phyloP scores from a whole-genome alignment of 1,284 basidiomycete species.

The Ganoderma multipileum region DNA sequence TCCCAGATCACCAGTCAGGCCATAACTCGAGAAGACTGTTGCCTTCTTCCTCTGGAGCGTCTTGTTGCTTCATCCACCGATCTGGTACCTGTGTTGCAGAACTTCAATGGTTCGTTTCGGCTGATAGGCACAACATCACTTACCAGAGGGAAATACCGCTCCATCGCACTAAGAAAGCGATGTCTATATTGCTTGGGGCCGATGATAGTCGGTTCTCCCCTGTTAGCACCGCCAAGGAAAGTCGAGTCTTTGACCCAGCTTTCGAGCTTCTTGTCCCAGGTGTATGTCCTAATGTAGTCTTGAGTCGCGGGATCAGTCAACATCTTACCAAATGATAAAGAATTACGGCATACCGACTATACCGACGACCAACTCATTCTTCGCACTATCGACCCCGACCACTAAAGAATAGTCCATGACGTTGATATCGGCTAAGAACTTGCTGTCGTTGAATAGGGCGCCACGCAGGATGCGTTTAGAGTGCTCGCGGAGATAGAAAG shows the following conservation, averaged over 20 bases:
- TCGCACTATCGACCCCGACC: slow-evolving; percentile 88
- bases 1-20: slow-evolving; percentile 54
- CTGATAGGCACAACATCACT: slow-evolving; percentile 31
- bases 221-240: slow-evolving; percentile 82
- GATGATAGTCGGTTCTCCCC: slow-evolving; percentile 92
- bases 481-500: slow-evolving; percentile 95
- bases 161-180: slow-evolving; percentile 92
- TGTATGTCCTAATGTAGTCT: slow-evolving; percentile 95
- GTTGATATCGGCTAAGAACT: slow-evolving; percentile 94
- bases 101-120: not conserved
- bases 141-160: slow-evolving; percentile 88
- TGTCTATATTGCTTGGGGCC: slow-evolving; percentile 87
- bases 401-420: slow-evolving; percentile 99
- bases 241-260: slow-evolving; percentile 97
- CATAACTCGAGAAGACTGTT: slow-evolving; percentile 57
- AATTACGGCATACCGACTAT: slow-evolving; percentile 80
- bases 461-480: slow-evolving; percentile 92
- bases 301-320: slow-evolving; percentile 38
- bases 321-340: slow-evolving; percentile 17
- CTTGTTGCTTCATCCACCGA: slow-evolving; percentile 86
- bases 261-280: slow-evolving; percentile 98
- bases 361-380: slow-evolving; percentile 91
- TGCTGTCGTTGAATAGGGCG: slow-evolving; percentile 93
- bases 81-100: slow-evolving; percentile 68
- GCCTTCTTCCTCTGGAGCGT: slow-evolving; percentile 76